Evolutionary conservation across 2,329 filamentous ascomycete genomes (phyloP), one percentile per base, ranked within the genome.

Genomic region (Ophiostoma pallidulum): DNA sequence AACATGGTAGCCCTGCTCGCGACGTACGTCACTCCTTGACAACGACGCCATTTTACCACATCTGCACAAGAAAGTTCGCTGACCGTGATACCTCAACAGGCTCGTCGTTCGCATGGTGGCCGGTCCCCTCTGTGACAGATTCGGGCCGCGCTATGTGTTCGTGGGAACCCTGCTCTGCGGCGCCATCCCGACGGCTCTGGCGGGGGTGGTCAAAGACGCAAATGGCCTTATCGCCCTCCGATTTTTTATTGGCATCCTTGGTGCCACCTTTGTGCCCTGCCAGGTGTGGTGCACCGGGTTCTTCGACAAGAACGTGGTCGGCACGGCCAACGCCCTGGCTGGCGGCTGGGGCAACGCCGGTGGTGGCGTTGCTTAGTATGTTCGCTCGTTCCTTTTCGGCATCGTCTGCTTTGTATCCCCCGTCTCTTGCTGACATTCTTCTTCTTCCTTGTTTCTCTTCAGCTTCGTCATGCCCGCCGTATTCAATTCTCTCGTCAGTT

Each of bases 231-330:
- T 86, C 56, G 67, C 77, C 22, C 75, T 84, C 42, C 78, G 85
- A 37, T 90, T 90, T 70, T 90, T 90, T 66, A 78, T 90, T 52
- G 84, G 84, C 51, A 82, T 91, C 39, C 75, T 90, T 0, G 85
- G 86, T 29, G 84, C 82, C 2, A 77, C 78, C 2, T 90, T 90
- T 56, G 85, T 91, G 0, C 86, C 86, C 14, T 94, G 88, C 63
- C 88, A 94, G 61, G 89, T 94, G 8, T 95, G 88, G 87, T 86
- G 83, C 12, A 94, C 88, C 0, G 86, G 82, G 0, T 94, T 94
- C 71, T 94, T 88, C 62, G 88, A 95, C 67, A 91, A 89, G 69
- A 91, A 89, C 58, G 75, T 95, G 29, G 84, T 95, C 16, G 89
- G 89, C 38, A 89, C 86, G 6, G 86, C 88, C 51, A 95, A 94